A percentile compares a stretch with the other conserved stretches of the same genome.
Evolutionary conservation across 495 filamentous ascomycete genomes (phyloP).

Genomic region (Massariosphaeria phaeospora): DNA sequence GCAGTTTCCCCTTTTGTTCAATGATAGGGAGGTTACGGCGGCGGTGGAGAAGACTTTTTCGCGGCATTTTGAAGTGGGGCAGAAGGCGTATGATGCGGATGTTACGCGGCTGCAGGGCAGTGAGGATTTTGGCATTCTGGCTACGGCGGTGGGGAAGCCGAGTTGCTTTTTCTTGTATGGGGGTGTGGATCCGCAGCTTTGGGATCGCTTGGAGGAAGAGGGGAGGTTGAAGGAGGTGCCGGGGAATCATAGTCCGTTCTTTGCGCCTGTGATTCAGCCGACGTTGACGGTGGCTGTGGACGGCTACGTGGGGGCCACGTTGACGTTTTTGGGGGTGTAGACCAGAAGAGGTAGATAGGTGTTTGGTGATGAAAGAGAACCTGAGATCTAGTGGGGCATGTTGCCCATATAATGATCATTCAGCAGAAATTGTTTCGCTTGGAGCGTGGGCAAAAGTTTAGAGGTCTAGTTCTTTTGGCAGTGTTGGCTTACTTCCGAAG

Average conservation of each 20-base stretch:
- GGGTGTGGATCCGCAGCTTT: conserved; percentile 45
- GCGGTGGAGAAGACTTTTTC: conserved; percentile 43
- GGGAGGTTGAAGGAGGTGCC: conserved; percentile 42
- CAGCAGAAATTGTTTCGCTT: too few species aligned
- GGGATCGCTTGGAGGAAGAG: conserved; percentile 48
- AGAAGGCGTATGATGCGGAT: conserved; percentile 27
- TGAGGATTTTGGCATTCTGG: conserved; percentile 57
- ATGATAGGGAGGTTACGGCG: conserved; percentile 46
- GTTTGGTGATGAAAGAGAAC: too few species aligned
- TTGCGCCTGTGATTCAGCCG: conserved; percentile 57
- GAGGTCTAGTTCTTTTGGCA: too few species aligned
- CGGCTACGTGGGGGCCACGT: conserved; percentile 51
- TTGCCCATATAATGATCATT: too few species aligned
- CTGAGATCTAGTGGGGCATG: too few species aligned
- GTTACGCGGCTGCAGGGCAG: conserved; percentile 37
- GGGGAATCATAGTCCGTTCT: conserved; percentile 56
- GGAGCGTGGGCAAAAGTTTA: too few species aligned
- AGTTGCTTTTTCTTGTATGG: conserved; percentile 57
- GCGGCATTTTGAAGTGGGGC: conserved; percentile 43
- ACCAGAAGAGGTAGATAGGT: too few species aligned
- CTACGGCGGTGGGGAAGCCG: conserved; percentile 48
- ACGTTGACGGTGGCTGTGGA: conserved; percentile 55
- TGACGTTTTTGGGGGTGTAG: conserved; percentile 50
- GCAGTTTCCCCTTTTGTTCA: conserved; percentile 49
- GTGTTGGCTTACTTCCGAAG: too few species aligned